These are phyloP conservation scores for Starmerella stellata DNA, from an alignment of 805 yeast species.

Conservation along the genomic window DNA sequence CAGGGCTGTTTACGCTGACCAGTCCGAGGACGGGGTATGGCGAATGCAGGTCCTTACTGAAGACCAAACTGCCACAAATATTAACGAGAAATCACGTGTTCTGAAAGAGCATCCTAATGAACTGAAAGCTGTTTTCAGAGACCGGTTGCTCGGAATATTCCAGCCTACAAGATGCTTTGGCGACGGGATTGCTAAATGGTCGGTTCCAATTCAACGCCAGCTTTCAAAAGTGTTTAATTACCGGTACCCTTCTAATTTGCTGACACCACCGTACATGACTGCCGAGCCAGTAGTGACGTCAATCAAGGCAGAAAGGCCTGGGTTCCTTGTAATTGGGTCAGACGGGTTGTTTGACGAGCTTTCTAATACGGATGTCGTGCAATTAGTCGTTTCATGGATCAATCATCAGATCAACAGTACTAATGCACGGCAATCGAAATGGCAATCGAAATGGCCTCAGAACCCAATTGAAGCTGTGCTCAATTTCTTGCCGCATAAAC, in stretches of 20 bases:
- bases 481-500: no score
- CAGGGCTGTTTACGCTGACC: slow-evolving; percentile 65
- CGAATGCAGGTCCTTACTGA: slow-evolving; percentile 68
- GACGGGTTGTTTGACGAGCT: slow-evolving; percentile 89
- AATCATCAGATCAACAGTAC: slow-evolving; percentile 17
- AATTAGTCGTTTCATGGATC: slow-evolving; percentile 86
- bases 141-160: slow-evolving; percentile 64
- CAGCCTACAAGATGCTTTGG: slow-evolving; percentile 97
- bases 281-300: slow-evolving; percentile 88
- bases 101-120: slow-evolving; percentile 68
- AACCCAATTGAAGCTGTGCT: no score
- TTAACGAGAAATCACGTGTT: slow-evolving; percentile 67
- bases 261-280: slow-evolving; percentile 92
- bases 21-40: slow-evolving; percentile 49
- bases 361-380: slow-evolving; percentile 80
- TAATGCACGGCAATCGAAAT: background rate
- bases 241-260: slow-evolving; percentile 42
- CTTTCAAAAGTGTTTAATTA: slow-evolving; percentile 66
- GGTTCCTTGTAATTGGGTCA: slow-evolving; percentile 78
- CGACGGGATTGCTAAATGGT: slow-evolving; percentile 83
- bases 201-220: slow-evolving; percentile 52
- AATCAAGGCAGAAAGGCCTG: slow-evolving; percentile 48
- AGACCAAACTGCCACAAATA: slow-evolving; percentile 90
- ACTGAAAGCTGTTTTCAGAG: slow-evolving; percentile 32
- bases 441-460: no score